Evolutionary conservation across 2,329 filamentous ascomycete genomes (phyloP).

Genomic region (Apiospora pterosperma): DNA sequence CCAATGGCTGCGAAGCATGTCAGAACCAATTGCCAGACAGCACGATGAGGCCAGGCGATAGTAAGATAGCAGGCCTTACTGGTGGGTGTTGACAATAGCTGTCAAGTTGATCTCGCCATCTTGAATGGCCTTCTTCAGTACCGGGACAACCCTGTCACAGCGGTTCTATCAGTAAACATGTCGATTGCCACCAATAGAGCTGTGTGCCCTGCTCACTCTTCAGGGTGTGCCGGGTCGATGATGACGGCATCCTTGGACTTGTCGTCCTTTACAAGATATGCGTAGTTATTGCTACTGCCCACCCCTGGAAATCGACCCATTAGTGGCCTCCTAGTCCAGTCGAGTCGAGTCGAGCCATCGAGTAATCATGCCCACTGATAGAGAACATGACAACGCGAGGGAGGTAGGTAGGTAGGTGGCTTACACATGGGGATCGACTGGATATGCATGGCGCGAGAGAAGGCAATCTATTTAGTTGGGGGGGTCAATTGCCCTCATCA

Average conservation of each 20-base stretch:
- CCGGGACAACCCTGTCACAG: conserved; percentile 49
- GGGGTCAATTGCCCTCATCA: conserved; percentile 14
- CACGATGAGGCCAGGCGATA: background rate
- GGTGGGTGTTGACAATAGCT: conserved; percentile 93
- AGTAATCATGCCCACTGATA: background rate
- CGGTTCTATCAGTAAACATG: conserved; percentile 5
- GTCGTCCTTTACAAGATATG: conserved; percentile 77
- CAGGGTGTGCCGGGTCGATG: conserved; percentile 75
- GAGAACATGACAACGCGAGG: too few relatives aligned
- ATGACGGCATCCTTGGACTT: conserved; percentile 75
- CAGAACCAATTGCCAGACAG: conserved; percentile 4
- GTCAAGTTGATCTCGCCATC: conserved; percentile 75
- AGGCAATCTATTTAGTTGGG: conserved; percentile 24
- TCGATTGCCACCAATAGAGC: background rate
- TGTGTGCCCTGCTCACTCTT: conserved; percentile 55
- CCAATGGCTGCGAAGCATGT: conserved; percentile 63
- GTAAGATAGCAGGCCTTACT: conserved; percentile 56
- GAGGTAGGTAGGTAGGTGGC: conserved; percentile 23
- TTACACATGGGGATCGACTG: conserved; percentile 86
- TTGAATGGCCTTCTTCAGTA: conserved; percentile 70
- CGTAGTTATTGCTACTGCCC: conserved; percentile 78
- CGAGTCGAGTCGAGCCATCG: too few relatives aligned
- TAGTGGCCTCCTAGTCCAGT: too few relatives aligned
- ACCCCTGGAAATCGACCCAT: conserved; percentile 54
- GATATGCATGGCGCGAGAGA: conserved; percentile 70